Base-by-base conservation (phyloP, 768 basidiomycete genomes). In the Termitomyces sp. region DNA sequence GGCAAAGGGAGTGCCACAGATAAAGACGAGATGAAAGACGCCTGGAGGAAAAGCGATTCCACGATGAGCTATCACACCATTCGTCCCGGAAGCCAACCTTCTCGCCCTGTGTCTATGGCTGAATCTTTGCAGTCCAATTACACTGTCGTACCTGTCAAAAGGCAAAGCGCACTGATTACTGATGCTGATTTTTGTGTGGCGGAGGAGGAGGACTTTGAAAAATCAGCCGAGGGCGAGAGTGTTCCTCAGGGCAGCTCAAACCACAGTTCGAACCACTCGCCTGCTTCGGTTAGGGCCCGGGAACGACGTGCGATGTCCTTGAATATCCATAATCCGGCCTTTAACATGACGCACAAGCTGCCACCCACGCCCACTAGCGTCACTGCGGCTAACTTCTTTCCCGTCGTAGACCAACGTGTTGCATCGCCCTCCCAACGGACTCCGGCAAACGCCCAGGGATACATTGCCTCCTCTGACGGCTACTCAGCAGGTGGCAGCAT, bases 11-110 rank as follows among this genome's bases (percentile, higher is more conserved):
- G 51, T 45, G 18, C 45, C n/a, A 57, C 57, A 8, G 67, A 70
- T 52, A 71, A 72, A 67, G 64, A 59, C 44, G 78, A 81, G 47
- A 68, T 68, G 65, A 91, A 87, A 73, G 90, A 92, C 61, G 76
- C 78, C 33, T 88, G 89, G 86, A 75, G 90, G 65, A 89, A 88
- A 72, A 90, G 89, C 63, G 90, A 92, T 70, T 85, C 90, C 6
- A 90, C 88, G n/a, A 82, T 86, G 66, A 86, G 88, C 65, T 84
- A 86, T 66, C 81, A 81, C 60, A 91, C 89, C 20, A 81, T 89
- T 56, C 81, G 88, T 31, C 81, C 85, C 36, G 75, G 81, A 15
- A 69, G 67, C 34, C 79, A 79, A 28, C 74, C 85, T 2, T 84
- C 87, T 37, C 79, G 90, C 16, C 90, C 90, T 4, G 87, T 89